These are phyloP conservation scores for Noccaea bulbosa DNA, from an alignment of 345 rosid genomes.

Conservation along the genomic window DNA sequence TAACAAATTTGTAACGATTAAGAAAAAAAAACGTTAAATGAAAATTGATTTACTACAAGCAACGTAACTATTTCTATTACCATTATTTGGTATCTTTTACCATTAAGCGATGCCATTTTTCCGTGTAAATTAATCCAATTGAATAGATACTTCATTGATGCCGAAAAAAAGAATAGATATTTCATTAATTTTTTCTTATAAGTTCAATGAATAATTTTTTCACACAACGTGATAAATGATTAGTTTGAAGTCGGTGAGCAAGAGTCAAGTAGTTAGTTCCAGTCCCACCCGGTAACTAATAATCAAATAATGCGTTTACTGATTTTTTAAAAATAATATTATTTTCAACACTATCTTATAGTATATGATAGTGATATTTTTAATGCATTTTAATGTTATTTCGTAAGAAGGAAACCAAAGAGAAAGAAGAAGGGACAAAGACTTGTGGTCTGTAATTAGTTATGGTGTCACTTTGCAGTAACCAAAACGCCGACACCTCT, in stretches of 20 bases:
- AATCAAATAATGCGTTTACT: slow-evolving; percentile 3
- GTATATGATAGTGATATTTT: not conserved
- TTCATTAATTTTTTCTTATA: too few relatives aligned
- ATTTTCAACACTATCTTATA: not conserved
- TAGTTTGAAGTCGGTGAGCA: too few relatives aligned
- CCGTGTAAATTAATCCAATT: not conserved
- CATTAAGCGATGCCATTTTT: not conserved
- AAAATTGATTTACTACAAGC: too few relatives aligned
- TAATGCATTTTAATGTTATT: slow-evolving; percentile 21
- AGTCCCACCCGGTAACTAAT: not conserved
- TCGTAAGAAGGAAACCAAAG: slow-evolving; percentile 14
- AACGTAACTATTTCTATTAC: too few relatives aligned
- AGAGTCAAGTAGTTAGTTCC: not conserved
- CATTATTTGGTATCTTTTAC: too few relatives aligned
- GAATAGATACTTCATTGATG: not conserved
- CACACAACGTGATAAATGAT: too few relatives aligned
- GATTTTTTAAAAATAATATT: not conserved
- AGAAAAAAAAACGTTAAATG: too few relatives aligned
- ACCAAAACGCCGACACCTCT: slow-evolving; percentile 40
- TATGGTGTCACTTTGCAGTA: slow-evolving; percentile 61
- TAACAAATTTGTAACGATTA: not conserved
- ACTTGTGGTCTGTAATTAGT: slow-evolving; percentile 75
- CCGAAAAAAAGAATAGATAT: not conserved
- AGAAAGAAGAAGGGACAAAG: slow-evolving; percentile 64
- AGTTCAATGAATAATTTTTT: too few relatives aligned